Base-by-base conservation (phyloP, 108 stramenopile genomes). In the Discostella stelligeroides region DNA sequence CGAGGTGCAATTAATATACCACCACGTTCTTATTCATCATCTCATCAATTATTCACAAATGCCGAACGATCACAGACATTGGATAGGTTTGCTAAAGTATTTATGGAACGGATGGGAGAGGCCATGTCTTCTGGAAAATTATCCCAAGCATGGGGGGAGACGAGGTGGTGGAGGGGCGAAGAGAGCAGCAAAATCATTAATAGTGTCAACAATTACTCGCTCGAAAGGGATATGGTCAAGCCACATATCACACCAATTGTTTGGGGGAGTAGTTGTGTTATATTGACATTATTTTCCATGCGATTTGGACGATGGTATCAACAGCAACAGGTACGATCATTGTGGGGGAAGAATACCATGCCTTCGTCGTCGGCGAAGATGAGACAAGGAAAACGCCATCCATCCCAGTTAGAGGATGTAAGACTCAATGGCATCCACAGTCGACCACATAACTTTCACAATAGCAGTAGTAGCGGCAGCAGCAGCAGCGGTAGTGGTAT, bases 271-370 rank as follows among this genome's bases (percentile, higher is more conserved):
- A 48, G 60, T 8, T 69, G 68, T 38, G 41, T 46, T 7, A 60
- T 54, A 2, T 23, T 76, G 8, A 63, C 75, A 3, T 64, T 76
- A 25, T 48, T 58, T 40, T 76, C 75, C 8, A 18, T 76, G 60
- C 40, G 75, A 46, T 48, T 68, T 47, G 75, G 75, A 25, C 42
- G 65, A 34, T 69, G 68, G 75, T 63, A 69, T 58, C 67, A 60
- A 37, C 29, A 53, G 13, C 65, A 12, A 45, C 29, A 13, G 34
- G 30, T 40, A 39, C 28, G 37, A 58, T 24, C n/a, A 38, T 14
- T 17, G 17, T 65, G 46, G 55, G 57, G 47, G 25, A 25, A 7
- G 24, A 14, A 25, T 25, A 12, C 27, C 51, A 25, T 25, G 27
- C 51, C 25, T 0, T 53, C 23, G 2, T 23, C 21, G 51, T 53